Conservation (phyloP, 768 basidiomycete species). For the Crassisporium funariophilum region DNA sequence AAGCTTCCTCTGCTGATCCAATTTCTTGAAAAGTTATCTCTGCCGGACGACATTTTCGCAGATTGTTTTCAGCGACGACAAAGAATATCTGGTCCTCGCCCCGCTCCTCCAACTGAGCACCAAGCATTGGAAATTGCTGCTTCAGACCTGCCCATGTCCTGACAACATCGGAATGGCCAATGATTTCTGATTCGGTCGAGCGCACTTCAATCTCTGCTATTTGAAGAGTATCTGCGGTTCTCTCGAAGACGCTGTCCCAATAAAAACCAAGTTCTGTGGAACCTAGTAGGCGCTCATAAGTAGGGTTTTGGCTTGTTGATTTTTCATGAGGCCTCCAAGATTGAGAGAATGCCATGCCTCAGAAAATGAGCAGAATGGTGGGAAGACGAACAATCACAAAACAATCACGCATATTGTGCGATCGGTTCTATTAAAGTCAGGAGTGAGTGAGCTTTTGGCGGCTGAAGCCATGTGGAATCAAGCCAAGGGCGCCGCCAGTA, state of each 20-base stretch:
- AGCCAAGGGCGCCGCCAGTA: no score
- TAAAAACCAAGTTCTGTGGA: slow-evolving; percentile 41
- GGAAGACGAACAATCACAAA: no score
- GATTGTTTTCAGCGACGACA: slow-evolving; percentile 39
- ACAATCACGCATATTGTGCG: no score
- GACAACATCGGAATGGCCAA: slow-evolving; percentile 34
- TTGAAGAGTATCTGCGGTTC: slow-evolving; percentile 47
- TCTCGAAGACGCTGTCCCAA: slow-evolving; percentile 42
- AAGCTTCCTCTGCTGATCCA: slow-evolving; percentile 36
- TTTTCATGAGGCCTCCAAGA: slow-evolving; percentile 4
- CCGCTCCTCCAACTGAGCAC: slow-evolving; percentile 38
- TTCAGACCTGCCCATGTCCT: slow-evolving; percentile 51
- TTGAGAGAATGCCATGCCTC: background rate
- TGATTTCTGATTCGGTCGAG: slow-evolving; percentile 9
- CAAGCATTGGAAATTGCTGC: slow-evolving; percentile 50
- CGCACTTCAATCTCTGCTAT: slow-evolving; percentile 32
- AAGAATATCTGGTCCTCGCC: slow-evolving; percentile 37
- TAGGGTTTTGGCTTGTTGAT: slow-evolving; percentile 1
- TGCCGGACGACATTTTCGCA: slow-evolving; percentile 30
- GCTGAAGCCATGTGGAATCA: no score
- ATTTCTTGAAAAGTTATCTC: slow-evolving; percentile 42
- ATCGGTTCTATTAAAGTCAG: no score
- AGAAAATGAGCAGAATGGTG: no score
- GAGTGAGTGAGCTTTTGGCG: no score
- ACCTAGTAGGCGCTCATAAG: slow-evolving; percentile 43